A percentile compares a stretch with the other conserved stretches of the same genome.
Conservation (phyloP, 257 asterid species). For the Gynochthodes officinalis region DNA sequence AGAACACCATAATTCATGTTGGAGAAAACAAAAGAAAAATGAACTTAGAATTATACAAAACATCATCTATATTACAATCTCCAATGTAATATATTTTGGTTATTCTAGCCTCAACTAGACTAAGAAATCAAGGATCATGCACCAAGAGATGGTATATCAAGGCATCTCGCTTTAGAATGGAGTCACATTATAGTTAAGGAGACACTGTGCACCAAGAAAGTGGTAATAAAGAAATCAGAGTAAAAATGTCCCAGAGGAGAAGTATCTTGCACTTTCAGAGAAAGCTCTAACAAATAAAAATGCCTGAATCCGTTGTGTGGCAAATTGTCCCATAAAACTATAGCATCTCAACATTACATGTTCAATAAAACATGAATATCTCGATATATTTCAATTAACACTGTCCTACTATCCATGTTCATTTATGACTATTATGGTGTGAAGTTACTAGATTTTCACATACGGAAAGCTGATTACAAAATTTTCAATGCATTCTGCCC, state of each 20-base stretch:
- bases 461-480: background rate
- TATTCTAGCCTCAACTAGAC: background rate
- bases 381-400: background rate
- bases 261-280: background rate
- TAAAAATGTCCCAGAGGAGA: background rate
- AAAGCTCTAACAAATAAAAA: background rate
- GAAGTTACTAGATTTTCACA: background rate
- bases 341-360: background rate
- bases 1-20: no score
- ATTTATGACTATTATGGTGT: background rate
- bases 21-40: no score
- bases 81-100: background rate
- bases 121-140: background rate
- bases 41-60: no score
- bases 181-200: background rate
- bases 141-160: background rate
- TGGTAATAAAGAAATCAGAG: background rate
- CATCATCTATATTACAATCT: no score
- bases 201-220: background rate
- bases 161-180: background rate
- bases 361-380: background rate
- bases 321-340: background rate
- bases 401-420: no score
- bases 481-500: background rate
- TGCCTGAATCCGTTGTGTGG: no score